phyloP scores from a whole-genome alignment of 2,329 filamentous ascomycete genomes.

The Cercospora sojina region DNA sequence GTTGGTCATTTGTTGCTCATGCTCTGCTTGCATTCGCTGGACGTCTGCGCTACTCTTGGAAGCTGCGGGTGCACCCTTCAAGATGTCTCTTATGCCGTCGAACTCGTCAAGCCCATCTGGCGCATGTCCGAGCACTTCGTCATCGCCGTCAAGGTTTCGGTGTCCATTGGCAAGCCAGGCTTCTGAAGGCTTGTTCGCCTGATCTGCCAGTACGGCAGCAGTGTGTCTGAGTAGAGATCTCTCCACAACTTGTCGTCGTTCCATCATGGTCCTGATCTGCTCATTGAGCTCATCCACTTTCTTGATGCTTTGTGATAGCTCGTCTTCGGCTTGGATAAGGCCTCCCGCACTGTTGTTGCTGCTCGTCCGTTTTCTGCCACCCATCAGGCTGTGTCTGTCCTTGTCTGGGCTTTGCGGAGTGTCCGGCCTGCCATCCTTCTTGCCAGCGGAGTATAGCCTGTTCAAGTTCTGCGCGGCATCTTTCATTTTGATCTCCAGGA shows the following conservation, averaged over 20 bases:
- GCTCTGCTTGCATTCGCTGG: constrained; percentile 18
- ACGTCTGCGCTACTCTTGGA: constrained; percentile 24
- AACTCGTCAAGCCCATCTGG: constrained; percentile 56
- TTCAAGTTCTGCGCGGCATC: constrained; percentile 88
- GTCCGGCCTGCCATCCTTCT: constrained; percentile 49
- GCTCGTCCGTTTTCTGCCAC: constrained; percentile 27
- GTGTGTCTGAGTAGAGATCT: constrained; percentile 82
- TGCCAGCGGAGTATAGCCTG: constrained; percentile 64
- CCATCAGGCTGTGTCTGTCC: constrained; percentile 52
- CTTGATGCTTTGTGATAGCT: constrained; percentile 69
- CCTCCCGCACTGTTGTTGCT: constrained; percentile 48
- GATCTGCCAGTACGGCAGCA: constrained; percentile 84
- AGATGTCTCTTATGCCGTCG: constrained; percentile 39
- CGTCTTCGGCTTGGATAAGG: constrained; percentile 63
- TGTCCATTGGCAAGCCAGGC: constrained; percentile 21
- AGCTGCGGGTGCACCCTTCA: constrained; percentile 28
- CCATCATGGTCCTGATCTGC: constrained; percentile 78
- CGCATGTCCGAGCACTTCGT: constrained; percentile 27
- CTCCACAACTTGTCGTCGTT: constrained; percentile 71
- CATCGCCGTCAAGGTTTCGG: constrained; percentile 26
- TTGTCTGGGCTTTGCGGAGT: constrained; percentile 50
- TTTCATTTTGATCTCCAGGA: constrained; percentile 88
- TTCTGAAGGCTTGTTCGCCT: constrained; percentile 43
- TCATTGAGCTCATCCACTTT: constrained; percentile 83
- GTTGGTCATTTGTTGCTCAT: constrained; percentile 34